phyloP scores from a whole-genome alignment of 2,329 filamentous ascomycete genomes.

The Ceratocystis eucalypticola region DNA sequence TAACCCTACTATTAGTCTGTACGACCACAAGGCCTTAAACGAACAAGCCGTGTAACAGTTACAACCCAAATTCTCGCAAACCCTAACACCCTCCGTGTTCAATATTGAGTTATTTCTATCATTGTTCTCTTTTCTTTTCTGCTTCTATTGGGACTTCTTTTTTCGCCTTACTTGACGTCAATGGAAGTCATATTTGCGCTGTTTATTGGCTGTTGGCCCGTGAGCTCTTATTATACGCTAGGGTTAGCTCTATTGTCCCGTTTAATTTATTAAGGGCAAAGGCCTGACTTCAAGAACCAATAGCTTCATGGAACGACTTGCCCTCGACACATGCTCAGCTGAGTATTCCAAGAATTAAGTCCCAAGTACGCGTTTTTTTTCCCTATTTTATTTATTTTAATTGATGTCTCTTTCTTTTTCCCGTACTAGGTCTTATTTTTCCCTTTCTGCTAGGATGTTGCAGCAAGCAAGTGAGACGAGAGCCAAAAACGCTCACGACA shows the following conservation, averaged over 20 bases:
- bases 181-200: not conserved
- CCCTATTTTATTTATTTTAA: not conserved
- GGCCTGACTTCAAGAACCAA: too few species aligned
- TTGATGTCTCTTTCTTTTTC: not conserved
- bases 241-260: not conserved
- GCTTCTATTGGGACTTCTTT: not conserved
- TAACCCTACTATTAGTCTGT: not conserved
- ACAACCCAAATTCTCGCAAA: not conserved
- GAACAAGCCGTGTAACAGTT: too few species aligned
- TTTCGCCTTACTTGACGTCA: not conserved
- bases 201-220: not conserved
- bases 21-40: too few species aligned
- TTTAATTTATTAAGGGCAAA: not conserved
- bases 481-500: not conserved
- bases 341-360: not conserved
- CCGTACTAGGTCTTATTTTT: too few species aligned
- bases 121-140: not conserved
- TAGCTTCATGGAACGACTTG: too few species aligned
- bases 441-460: too few species aligned
- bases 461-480: not conserved
- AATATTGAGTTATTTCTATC: not conserved
- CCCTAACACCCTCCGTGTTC: not conserved
- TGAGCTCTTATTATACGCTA: too few species aligned
- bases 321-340: not conserved
- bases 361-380: not conserved